phyloP scores from a whole-genome alignment of 208 protist genomes.

The Leishmania tropica region DNA sequence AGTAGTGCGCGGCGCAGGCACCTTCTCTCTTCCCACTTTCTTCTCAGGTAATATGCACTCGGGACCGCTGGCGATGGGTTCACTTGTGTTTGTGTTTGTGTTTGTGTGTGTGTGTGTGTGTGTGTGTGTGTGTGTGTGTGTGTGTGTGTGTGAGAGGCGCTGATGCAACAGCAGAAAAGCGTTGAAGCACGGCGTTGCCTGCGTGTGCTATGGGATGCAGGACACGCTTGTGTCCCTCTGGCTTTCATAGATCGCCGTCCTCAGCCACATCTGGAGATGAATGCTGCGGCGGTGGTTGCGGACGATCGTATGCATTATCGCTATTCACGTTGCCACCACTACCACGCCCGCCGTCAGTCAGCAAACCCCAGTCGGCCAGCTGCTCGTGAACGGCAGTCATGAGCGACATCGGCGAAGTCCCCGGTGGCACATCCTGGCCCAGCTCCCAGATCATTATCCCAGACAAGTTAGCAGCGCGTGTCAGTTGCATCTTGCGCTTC shows the following conservation, averaged over 20 bases:
- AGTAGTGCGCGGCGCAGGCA: neutral
- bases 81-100: neutral
- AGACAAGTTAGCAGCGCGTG: constrained; percentile 34
- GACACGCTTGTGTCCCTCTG: neutral
- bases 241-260: constrained; percentile 17
- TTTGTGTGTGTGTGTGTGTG: neutral
- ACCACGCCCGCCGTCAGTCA: too few species aligned
- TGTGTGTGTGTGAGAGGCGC: neutral
- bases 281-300: neutral
- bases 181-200: neutral
- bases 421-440: constrained; percentile 63
- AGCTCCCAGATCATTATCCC: constrained; percentile 86
- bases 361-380: constrained; percentile 38
- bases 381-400: constrained; percentile 57
- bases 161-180: neutral
- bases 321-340: neutral
- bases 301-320: neutral
- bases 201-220: neutral
- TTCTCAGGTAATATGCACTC: neutral
- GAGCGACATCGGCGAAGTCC: constrained; percentile 45
- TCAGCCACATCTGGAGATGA: neutral
- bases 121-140: neutral
- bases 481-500: constrained; percentile 55
- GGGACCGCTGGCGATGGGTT: neutral
- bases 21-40: neutral